phyloP scores from a whole-genome alignment of 352 stramenopile species.

The Pythium aristosporum region DNA sequence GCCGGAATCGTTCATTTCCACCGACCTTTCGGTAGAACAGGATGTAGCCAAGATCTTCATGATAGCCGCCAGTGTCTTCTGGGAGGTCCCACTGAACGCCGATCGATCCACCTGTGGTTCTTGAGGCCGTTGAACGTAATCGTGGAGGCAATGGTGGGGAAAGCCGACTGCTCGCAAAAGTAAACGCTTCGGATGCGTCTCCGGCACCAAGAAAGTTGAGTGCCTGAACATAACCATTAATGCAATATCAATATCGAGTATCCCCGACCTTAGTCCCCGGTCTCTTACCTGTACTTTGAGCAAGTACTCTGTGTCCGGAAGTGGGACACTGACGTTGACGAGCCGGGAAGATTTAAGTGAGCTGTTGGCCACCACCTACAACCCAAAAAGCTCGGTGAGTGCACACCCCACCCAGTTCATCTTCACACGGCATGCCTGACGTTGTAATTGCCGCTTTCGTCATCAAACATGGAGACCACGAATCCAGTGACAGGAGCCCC shows the following conservation, averaged over 20 bases:
- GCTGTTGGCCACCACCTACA: conserved; percentile 34
- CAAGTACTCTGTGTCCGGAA: conserved; percentile 36
- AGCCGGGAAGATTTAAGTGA: conserved; percentile 20
- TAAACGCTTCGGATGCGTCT: conserved; percentile 30
- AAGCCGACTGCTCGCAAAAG: conserved; percentile 32
- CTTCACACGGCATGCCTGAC: neutral
- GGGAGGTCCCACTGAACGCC: conserved; percentile 34
- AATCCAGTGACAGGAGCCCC: conserved; percentile 42
- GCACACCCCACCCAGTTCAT: neutral
- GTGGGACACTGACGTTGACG: conserved; percentile 38
- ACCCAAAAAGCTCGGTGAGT: neutral
- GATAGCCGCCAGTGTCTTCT: conserved; percentile 33
- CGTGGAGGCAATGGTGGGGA: conserved; percentile 46
- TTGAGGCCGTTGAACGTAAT: conserved; percentile 18
- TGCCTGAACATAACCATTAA: conserved; percentile 20
- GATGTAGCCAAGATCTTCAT: conserved; percentile 9
- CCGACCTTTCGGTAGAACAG: conserved; percentile 20
- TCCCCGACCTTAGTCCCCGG: neutral
- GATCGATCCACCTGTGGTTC: conserved; percentile 40
- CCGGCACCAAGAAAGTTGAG: conserved; percentile 45
- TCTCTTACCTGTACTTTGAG: conserved; percentile 28
- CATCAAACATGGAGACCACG: conserved; percentile 23
- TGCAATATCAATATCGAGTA: neutral
- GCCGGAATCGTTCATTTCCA: conserved; percentile 14
- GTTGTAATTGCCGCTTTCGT: conserved; percentile 2